phyloP scores from a whole-genome alignment of 1,284 basidiomycete species.

The Laetiporus sulphureus region DNA sequence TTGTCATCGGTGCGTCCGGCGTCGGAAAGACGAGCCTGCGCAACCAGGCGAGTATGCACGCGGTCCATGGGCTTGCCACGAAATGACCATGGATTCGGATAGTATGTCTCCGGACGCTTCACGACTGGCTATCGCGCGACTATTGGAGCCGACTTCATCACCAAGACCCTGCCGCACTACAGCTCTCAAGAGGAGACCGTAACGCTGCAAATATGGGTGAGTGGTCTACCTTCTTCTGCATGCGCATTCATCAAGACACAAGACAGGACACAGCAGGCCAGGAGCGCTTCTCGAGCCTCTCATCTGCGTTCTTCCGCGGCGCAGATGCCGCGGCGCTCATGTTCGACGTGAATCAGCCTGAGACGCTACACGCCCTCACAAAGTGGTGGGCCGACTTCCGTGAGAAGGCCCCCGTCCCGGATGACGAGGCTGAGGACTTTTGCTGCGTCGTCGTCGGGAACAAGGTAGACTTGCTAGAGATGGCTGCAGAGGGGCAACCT shows the following conservation, averaged over 20 bases:
- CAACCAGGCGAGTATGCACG: slow-evolving; percentile 45
- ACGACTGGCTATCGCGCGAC: slow-evolving; percentile 72
- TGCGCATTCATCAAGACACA: too few relatives aligned
- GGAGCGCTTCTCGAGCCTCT: slow-evolving; percentile 76
- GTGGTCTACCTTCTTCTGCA: too few relatives aligned
- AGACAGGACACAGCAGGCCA: slow-evolving; percentile 71
- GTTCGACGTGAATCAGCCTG: slow-evolving; percentile 66
- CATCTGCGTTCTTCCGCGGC: slow-evolving; percentile 75
- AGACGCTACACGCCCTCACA: slow-evolving; percentile 50
- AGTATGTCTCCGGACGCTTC: slow-evolving; percentile 74
- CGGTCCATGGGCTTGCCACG: not conserved
- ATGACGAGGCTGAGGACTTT: slow-evolving; percentile 56
- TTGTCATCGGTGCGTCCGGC: slow-evolving; percentile 70
- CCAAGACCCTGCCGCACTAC: slow-evolving; percentile 61
- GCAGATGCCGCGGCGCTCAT: slow-evolving; percentile 77
- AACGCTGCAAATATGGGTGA: slow-evolving; percentile 75
- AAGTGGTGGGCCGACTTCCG: slow-evolving; percentile 77
- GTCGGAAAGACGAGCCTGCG: slow-evolving; percentile 74
- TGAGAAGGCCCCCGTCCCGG: slow-evolving; percentile 53
- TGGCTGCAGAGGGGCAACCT: slow-evolving; percentile 4
- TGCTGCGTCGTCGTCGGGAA: slow-evolving; percentile 76
- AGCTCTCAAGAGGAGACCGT: slow-evolving; percentile 42
- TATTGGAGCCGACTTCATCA: slow-evolving; percentile 80
- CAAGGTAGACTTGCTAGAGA: slow-evolving; percentile 54
- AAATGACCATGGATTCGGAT: slow-evolving; percentile 1